Percentiles rank a stretch among this genome's conserved stretches.
These are phyloP conservation scores for Thalassiosira sp. DNA, from an alignment of 352 stramenopile species.

Conservation along the genomic window DNA sequence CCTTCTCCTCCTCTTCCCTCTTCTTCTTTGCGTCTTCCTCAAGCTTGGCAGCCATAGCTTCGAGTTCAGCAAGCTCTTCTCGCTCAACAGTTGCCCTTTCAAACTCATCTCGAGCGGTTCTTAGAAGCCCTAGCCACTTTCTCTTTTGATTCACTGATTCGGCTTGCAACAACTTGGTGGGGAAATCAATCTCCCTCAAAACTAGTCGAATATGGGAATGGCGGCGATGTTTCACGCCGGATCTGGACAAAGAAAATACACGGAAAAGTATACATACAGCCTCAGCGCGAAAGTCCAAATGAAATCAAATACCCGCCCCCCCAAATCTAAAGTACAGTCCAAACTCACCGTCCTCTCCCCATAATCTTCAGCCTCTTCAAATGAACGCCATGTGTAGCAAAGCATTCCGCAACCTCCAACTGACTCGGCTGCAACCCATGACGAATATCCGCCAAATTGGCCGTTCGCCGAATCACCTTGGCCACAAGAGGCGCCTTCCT, in stretches of 20 bases:
- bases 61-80: conserved; percentile 65
- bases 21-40: conserved; percentile 37
- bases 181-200: conserved; percentile 80
- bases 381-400: conserved; percentile 55
- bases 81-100: conserved; percentile 57
- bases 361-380: conserved; percentile 76
- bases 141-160: conserved; percentile 70
- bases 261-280: neutral
- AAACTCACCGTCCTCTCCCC: conserved; percentile 66
- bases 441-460: conserved; percentile 68
- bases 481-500: conserved; percentile 63
- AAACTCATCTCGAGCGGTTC: conserved; percentile 62
- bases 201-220: conserved; percentile 73
- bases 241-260: conserved; percentile 30
- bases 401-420: conserved; percentile 64
- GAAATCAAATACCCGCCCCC: neutral
- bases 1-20: conserved; percentile 22
- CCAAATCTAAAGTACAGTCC: neutral
- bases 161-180: conserved; percentile 65
- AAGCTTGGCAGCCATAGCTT: conserved; percentile 37
- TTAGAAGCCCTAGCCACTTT: conserved; percentile 59
- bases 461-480: conserved; percentile 68
- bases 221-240: conserved; percentile 63
- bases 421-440: conserved; percentile 69
- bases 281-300: neutral